Conservation (phyloP, 2,329 filamentous ascomycete genomes). For the Myrmaecium sp. region DNA sequence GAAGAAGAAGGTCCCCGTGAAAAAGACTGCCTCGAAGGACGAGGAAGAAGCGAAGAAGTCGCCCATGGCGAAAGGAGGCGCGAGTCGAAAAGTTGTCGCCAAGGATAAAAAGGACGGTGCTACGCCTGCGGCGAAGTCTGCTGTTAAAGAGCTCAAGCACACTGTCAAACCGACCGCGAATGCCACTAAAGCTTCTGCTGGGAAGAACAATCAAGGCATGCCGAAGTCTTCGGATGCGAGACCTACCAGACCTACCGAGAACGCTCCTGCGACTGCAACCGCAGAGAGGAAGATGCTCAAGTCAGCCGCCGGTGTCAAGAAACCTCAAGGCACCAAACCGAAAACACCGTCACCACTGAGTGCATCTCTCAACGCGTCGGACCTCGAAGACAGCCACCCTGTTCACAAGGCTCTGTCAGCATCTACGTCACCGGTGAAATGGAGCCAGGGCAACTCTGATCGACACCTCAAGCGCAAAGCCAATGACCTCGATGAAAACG, state of each 20-base stretch:
- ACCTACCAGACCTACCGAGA: too few species aligned
- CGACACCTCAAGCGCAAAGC: conserved; percentile 24
- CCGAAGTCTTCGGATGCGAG: too few species aligned
- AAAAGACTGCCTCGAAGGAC: conserved; percentile 37
- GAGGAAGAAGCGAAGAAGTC: conserved; percentile 22
- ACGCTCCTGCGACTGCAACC: too few species aligned
- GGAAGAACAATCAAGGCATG: too few species aligned
- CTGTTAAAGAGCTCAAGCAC: too few species aligned
- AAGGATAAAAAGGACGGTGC: conserved; percentile 10
- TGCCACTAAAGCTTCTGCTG: too few species aligned
- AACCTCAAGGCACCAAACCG: conserved; percentile 30
- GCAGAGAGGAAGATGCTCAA: too few species aligned
- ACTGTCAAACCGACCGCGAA: too few species aligned
- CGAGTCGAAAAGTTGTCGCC: neutral
- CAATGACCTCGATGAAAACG: conserved; percentile 19
- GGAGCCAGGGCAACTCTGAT: conserved; percentile 15
- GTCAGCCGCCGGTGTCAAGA: too few species aligned
- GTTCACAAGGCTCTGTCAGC: conserved; percentile 20
- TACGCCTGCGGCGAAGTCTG: conserved; percentile 2
- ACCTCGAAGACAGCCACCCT: conserved; percentile 31
- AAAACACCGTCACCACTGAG: conserved; percentile 45
- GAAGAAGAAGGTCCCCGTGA: conserved; percentile 22
- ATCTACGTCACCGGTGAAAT: conserved; percentile 17
- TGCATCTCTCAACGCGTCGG: conserved; percentile 43
- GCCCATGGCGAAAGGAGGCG: conserved; percentile 4